Evolutionary conservation across 768 basidiomycete genomes (phyloP).

Genomic region (Fomitopsis pulvina): DNA sequence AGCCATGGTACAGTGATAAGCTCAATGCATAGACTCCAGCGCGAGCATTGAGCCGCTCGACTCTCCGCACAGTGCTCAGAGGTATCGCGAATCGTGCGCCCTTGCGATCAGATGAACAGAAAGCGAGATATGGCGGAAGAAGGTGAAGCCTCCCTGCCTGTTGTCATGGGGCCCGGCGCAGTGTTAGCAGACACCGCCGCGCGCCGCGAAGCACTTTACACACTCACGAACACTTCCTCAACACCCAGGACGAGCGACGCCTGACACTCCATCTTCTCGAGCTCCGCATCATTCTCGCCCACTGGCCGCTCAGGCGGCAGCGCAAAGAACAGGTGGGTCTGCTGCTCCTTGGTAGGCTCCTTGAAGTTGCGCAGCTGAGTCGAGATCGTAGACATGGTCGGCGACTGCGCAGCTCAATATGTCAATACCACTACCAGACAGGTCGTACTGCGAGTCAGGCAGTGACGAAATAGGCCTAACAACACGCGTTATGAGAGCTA

Average conservation of each 20-base stretch:
- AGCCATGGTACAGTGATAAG: constrained; percentile 87
- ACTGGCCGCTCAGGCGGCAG: constrained; percentile 41
- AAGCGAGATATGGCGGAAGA: constrained; percentile 84
- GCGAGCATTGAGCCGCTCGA: constrained; percentile 88
- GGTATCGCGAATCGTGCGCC: constrained; percentile 90
- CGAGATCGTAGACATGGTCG: constrained; percentile 70
- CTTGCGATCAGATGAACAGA: constrained; percentile 86
- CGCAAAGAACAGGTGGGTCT: constrained; percentile 82
- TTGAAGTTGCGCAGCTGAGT: constrained; percentile 88
- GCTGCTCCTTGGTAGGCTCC: constrained; percentile 86
- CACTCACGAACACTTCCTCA: constrained; percentile 45
- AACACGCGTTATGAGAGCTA: neutral
- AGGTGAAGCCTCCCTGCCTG: constrained; percentile 86
- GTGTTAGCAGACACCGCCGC: neutral
- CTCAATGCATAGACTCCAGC: constrained; percentile 97
- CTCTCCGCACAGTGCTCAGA: constrained; percentile 85
- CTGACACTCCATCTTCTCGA: constrained; percentile 80
- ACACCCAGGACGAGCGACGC: constrained; percentile 81
- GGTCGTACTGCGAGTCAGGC: neutral
- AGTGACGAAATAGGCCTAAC: neutral
- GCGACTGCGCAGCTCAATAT: neutral
- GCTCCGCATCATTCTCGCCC: constrained; percentile 28
- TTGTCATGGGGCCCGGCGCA: constrained; percentile 23
- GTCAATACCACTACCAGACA: neutral
- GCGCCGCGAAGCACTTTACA: neutral